Conservation (phyloP, 2,329 filamentous ascomycete species). For the Arthrobotrys pseudoclavata region DNA sequence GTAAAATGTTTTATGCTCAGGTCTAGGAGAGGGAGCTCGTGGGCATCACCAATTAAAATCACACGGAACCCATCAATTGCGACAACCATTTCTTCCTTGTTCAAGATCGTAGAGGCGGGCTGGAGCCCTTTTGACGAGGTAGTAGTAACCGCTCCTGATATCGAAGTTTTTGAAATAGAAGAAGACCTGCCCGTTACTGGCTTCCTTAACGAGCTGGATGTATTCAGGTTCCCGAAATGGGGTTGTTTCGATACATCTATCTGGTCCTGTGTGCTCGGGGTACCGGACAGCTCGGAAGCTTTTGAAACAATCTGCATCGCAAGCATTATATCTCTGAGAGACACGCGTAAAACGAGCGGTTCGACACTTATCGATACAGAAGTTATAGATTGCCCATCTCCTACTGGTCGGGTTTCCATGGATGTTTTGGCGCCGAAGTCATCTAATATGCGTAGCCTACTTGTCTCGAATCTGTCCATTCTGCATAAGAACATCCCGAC, state of each 20-base stretch:
- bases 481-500: conserved; percentile 98
- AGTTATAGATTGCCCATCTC: conserved; percentile 74
- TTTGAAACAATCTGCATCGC: conserved; percentile 92
- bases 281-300: conserved; percentile 82
- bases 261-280: conserved; percentile 67
- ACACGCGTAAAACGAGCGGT: conserved; percentile 88
- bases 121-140: not conserved
- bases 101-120: conserved; percentile 60
- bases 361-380: conserved; percentile 90
- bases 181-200: conserved; percentile 63
- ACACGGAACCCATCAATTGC: conserved; percentile 89
- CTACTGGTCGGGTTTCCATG: conserved; percentile 79
- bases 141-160: not conserved
- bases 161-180: conserved; percentile 67
- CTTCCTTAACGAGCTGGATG: conserved; percentile 44
- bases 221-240: conserved; percentile 64
- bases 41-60: conserved; percentile 92
- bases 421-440: conserved; percentile 94
- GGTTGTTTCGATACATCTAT: conserved; percentile 69
- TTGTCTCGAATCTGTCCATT: conserved; percentile 97
- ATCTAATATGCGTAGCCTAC: conserved; percentile 89
- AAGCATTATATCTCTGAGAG: conserved; percentile 92
- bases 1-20: conserved; percentile 92
- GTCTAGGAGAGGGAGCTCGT: conserved; percentile 95
- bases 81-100: conserved; percentile 82